Evolutionary conservation across 805 yeast genomes (phyloP).

Genomic region (Kazachstania viticola): DNA sequence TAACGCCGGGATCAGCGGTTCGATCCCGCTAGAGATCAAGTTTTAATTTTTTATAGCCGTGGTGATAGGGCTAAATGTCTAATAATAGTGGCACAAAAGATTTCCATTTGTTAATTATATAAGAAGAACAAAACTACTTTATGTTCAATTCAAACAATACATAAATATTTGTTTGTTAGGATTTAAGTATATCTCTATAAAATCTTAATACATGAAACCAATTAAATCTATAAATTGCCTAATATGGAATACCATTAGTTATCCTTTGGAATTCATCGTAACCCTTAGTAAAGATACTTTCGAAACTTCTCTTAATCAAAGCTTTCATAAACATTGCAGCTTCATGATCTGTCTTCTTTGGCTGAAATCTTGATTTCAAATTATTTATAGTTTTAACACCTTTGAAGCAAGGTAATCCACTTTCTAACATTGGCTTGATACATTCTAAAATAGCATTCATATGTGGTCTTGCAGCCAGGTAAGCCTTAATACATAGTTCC

Average conservation of each 20-base stretch:
- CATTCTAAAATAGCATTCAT: conserved; percentile 76
- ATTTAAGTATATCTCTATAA: too few relatives aligned
- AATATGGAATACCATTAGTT: conserved; percentile 93
- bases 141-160: too few relatives aligned
- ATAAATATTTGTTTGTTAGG: too few relatives aligned
- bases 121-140: too few relatives aligned
- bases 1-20: conserved; percentile 1
- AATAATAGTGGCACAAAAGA: too few relatives aligned
- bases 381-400: conserved; percentile 69
- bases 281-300: conserved; percentile 82
- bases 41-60: background rate
- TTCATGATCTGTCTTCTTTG: conserved; percentile 69
- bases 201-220: too few relatives aligned
- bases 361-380: conserved; percentile 67
- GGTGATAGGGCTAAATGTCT: too few relatives aligned
- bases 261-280: conserved; percentile 95
- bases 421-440: conserved; percentile 85
- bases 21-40: conserved; percentile 1
- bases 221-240: too few relatives aligned
- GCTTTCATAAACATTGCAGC: conserved; percentile 71
- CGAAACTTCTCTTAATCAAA: conserved; percentile 70
- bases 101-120: too few relatives aligned
- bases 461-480: conserved; percentile 76
- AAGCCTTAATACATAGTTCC: conserved; percentile 88
- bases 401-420: conserved; percentile 94